Evolutionary conservation across 225 moss, liverwort and hornwort genomes (phyloP), one percentile per base, ranked within the genome.

Genomic region (Climacium dendroides): DNA sequence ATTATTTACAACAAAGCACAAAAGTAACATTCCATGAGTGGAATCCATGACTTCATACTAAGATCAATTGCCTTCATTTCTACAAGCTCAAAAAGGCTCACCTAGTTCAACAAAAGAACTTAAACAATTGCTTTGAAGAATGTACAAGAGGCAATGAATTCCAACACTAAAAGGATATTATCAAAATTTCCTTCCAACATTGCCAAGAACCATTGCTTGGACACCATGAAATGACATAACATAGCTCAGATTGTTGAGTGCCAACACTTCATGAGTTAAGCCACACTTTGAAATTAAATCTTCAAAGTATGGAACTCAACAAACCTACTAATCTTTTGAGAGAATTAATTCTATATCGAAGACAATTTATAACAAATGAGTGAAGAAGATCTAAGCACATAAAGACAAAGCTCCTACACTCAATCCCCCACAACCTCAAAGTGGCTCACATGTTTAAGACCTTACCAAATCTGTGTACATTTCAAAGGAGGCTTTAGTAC

Each of bases 121-220:
- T 4, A 30, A 3, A 30, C 19, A 73, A 19, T 1, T 10, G 4
- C 19, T 4, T 32, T 48, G 7, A 74, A n/a, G n/a, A 48, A 19
- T 74, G 0, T 74, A 0, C 20, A 50, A 1, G 0, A 32, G 6
- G 73, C 3, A 30, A 4, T 73, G 47, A 30, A 30, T 5, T 73
- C 7, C 4, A 30, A 3, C 1, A 0, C 7, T 32, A 47, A 19
- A 4, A 48, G 19, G 11, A 74, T 29, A 47, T 19, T 7, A 7
- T 47, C 18, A 74, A 47, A 6, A 73, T 19, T 73, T 73, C 11
- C 12, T 12, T 74, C 1, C 5, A 30, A 30, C 19, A 48, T 30
- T 73, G 4, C 5, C 1, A 19, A 3, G 7, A 13, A 10, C 11
- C 48, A 48, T 48, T 48, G 48, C 10, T 48, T 10, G 9, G 11